phyloP scores from a whole-genome alignment of 1,284 basidiomycete genomes.

The Wallemia ichthyophaga region DNA sequence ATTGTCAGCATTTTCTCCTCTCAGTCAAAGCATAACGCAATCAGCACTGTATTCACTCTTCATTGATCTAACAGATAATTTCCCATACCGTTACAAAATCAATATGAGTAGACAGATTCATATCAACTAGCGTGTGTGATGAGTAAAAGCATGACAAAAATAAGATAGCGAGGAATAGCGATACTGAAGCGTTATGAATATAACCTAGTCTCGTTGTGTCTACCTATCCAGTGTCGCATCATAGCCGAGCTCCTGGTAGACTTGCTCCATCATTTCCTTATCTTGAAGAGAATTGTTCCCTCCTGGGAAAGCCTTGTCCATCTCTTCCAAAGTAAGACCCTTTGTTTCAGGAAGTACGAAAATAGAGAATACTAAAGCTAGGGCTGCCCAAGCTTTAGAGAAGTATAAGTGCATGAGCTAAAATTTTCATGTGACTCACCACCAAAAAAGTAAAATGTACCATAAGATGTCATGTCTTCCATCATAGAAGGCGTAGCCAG shows the following conservation, averaged over 20 bases:
- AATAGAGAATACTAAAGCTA: conserved; percentile 2
- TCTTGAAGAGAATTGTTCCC: neutral
- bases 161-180: too few species aligned
- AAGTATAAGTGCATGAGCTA: too few species aligned
- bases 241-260: neutral
- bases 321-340: conserved; percentile 4
- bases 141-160: too few species aligned
- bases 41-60: too few species aligned
- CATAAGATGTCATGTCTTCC: conserved; percentile 3
- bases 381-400: neutral
- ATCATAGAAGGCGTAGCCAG: conserved; percentile 8
- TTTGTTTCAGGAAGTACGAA: conserved; percentile 6
- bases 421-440: neutral
- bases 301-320: conserved; percentile 4
- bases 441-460: conserved; percentile 3
- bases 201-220: too few species aligned
- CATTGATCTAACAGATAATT: too few species aligned
- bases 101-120: too few species aligned
- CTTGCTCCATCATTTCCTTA: neutral
- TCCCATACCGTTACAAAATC: too few species aligned
- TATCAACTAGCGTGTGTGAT: too few species aligned
- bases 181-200: too few species aligned
- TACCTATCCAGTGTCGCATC: neutral
- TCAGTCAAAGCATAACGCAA: too few species aligned
- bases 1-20: too few species aligned